Conservation (phyloP, 352 stramenopile species). For the Phytopythium chamaehyphon region DNA sequence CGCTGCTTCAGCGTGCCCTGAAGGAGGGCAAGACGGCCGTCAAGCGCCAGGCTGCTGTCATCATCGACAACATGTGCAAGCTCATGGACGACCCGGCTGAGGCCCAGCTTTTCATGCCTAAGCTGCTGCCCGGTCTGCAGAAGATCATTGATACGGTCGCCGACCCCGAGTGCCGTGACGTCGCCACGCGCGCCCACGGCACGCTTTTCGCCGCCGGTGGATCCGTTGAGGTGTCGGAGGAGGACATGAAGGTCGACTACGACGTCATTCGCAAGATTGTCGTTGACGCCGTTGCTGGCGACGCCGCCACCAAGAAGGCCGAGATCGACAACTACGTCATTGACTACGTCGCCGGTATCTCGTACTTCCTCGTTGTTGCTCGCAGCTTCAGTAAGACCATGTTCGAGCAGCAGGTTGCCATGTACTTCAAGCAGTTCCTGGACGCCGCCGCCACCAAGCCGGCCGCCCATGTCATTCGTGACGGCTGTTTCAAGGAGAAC, state of each 20-base stretch:
- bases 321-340: conserved; percentile 88
- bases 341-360: conserved; percentile 85
- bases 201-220: conserved; percentile 94
- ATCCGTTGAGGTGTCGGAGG: conserved; percentile 87
- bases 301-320: conserved; percentile 80
- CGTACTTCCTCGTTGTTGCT: conserved; percentile 84
- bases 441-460: conserved; percentile 57
- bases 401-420: conserved; percentile 90
- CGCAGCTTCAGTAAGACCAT: conserved; percentile 93
- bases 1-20: conserved; percentile 94
- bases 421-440: conserved; percentile 89
- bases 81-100: conserved; percentile 97
- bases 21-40: conserved; percentile 95
- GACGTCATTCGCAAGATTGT: conserved; percentile 73
- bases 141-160: conserved; percentile 95
- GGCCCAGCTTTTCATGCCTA: conserved; percentile 96
- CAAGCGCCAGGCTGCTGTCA: conserved; percentile 97
- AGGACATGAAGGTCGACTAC: conserved; percentile 92
- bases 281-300: conserved; percentile 71
- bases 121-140: conserved; percentile 95
- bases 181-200: conserved; percentile 91
- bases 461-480: conserved; percentile 67
- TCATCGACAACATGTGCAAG: conserved; percentile 99
- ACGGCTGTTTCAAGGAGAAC: conserved; percentile 88
- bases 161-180: conserved; percentile 96